Evolutionary conservation across 495 filamentous ascomycete species (phyloP), one percentile per base, ranked within the genome.

Genomic region (Aspergillus leporis): DNA sequence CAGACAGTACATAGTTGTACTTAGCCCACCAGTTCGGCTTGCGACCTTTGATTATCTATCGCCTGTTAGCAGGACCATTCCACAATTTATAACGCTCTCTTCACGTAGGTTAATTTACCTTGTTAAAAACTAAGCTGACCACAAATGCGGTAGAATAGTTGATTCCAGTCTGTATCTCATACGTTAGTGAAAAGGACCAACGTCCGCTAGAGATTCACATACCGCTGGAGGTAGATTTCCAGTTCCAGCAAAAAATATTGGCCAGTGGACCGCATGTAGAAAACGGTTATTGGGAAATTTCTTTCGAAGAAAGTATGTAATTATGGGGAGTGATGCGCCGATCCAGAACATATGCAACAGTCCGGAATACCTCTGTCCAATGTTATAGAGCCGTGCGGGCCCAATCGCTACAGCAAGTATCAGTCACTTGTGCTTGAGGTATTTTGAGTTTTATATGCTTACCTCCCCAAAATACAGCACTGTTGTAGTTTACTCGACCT

Each of bases 401-500:
- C 90, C 91, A 62, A 93, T 91, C 16, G 61, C 58, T 60, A 22
- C 18, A 65, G 78, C 93, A 22, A 5, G 47, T 19, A 51, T 51
- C 8, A 32, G 25, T n/a, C 12, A 22, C 10, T 50, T 1, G 91
- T 49, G 89, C 81, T 51, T 72, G 30, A 18, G 18, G 28, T 4
- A 28, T 22, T 2, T 5, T 9, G 13, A 36, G 3, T 36, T 5
- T 28, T 14, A 12, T 7, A 5, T 25, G 10, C 56, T 38, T 22
- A 60, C 58, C 89, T 30, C 92, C 92, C 92, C 91, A 96, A 25
- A 96, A 81, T 48, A 96, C 90, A 60, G 84, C 88, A 7, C 91
- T 90, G 71, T 93, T 93, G 79, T 94, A 96, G 74, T 94, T 90
- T 4, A 95, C 91, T 18, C 89, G 85, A 3, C 90, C 92, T 51